Evolutionary conservation across 257 asterid species (phyloP).

Genomic region (Prunella vulgaris): DNA sequence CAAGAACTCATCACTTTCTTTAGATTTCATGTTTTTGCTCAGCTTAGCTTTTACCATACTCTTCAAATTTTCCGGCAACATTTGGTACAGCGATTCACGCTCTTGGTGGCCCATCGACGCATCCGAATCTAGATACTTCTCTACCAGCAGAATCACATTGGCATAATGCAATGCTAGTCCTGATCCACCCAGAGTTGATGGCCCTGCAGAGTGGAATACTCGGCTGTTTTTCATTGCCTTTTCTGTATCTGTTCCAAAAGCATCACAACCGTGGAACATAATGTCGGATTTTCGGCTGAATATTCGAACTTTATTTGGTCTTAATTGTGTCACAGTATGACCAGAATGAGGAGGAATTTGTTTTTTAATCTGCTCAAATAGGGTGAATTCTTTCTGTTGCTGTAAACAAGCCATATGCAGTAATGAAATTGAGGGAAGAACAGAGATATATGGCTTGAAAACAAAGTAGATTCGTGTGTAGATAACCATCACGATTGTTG

Average conservation of each 20-base stretch:
- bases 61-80: constrained; percentile 71
- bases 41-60: constrained; percentile 51
- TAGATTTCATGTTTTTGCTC: constrained; percentile 46
- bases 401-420: constrained; percentile 10
- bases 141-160: constrained; percentile 48
- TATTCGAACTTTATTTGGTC: constrained; percentile 40
- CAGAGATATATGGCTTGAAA: constrained; percentile 34
- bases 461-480: constrained; percentile 47
- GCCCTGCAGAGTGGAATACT: constrained; percentile 68
- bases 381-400: constrained; percentile 20
- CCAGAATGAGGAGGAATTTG: constrained; percentile 34
- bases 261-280: constrained; percentile 20
- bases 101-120: constrained; percentile 27
- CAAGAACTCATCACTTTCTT: constrained; percentile 38
- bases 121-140: constrained; percentile 36
- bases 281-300: constrained; percentile 39
- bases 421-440: constrained; percentile 16
- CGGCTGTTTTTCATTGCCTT: constrained; percentile 21
- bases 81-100: constrained; percentile 47
- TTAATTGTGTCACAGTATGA: constrained; percentile 24
- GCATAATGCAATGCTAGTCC: constrained; percentile 80
- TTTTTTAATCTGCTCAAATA: constrained; percentile 26
- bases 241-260: background rate
- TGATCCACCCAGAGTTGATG: constrained; percentile 63
- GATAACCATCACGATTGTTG: constrained; percentile 42